Evolutionary conservation across 1,139 yeast genomes (phyloP), one percentile per base, ranked within the genome.

Genomic region (Meyerozyma elateridarum): DNA sequence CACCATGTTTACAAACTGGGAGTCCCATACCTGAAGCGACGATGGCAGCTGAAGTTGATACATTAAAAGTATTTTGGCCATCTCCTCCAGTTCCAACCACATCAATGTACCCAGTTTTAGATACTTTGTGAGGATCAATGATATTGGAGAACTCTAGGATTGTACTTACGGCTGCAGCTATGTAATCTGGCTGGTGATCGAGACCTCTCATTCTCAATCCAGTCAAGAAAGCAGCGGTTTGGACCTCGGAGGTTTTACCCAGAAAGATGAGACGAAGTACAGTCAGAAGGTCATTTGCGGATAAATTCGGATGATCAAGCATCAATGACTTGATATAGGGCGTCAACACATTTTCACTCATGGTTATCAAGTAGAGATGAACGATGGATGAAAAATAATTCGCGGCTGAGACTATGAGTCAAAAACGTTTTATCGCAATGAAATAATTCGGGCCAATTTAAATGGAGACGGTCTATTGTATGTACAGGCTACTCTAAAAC

Each of bases 61-160:
- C 98, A 51, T 91, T 91, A 60, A 91, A 91, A 0, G 98, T 91
- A 52, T 91, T 82, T 52, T 91, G 96, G 3, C 96, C 96, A 52
- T 91, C 98, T 5, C 98, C 98, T 18, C 98, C 98, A 0, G 98
- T 91, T 1, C 98, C 98, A 6, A 91, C 98, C 25, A 91, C 85
- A 56, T 91, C 98, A 12, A 85, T 71, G 45, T 76, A 83, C 0
- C 85, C 85, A 2, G 53, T 59, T 1, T 61, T 46, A 30, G 70
- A 72, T 4, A 79, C 71, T 7, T 49, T 48, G 2, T 59, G 51
- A 1, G 58, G 52, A 11, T 56, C 55, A 15, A 85, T 73, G 7
- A 65, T 54, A 47, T 66, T 71, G 17, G 87, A 79, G 52, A 67
- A 85, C 51, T 72, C 80, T 44, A 73, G 63, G 12, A 84, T 74